A percentile compares a stretch with the other conserved stretches of the same genome.
These are phyloP conservation scores for Nannochloropsis salina DNA, from an alignment of 108 stramenopile genomes.

Conservation along the genomic window DNA sequence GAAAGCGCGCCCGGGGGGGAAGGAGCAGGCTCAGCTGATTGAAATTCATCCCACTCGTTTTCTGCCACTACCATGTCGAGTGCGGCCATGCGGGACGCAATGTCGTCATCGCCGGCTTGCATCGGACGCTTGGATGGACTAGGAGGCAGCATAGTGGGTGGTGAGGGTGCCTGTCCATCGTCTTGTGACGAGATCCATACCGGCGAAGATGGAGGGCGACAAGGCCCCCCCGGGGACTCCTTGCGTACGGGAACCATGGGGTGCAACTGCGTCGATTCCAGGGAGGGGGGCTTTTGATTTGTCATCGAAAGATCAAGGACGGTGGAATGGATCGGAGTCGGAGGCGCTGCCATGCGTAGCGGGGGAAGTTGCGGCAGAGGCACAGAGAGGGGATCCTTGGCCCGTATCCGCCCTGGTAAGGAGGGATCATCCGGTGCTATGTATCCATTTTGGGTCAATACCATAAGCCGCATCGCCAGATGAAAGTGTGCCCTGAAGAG, in stretches of 20 bases:
- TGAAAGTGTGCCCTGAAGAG: background rate
- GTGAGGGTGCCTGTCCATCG: too few relatives aligned
- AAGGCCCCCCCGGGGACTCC: too few relatives aligned
- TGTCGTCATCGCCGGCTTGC: background rate
- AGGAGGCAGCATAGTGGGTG: too few relatives aligned
- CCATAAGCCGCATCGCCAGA: slow-evolving; percentile 19
- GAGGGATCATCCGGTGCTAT: background rate
- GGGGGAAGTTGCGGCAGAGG: slow-evolving; percentile 1
- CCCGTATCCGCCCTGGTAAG: background rate
- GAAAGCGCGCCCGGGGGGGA: background rate
- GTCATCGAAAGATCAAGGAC: background rate
- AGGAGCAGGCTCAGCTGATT: background rate
- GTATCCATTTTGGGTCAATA: slow-evolving; percentile 1
- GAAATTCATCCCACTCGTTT: background rate
- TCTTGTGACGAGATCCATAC: too few relatives aligned
- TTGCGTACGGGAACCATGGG: too few relatives aligned
- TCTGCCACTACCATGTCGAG: background rate
- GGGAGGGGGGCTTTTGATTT: too few relatives aligned
- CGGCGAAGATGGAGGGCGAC: too few relatives aligned
- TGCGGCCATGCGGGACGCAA: background rate
- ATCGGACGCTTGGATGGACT: too few relatives aligned
- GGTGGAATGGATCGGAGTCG: background rate
- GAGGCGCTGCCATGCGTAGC: background rate
- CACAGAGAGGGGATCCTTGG: background rate
- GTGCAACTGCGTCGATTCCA: too few relatives aligned